These are phyloP conservation scores for Ophiostoma piceae DNA, from an alignment of 2,329 filamentous ascomycete species.

Conservation along the genomic window DNA sequence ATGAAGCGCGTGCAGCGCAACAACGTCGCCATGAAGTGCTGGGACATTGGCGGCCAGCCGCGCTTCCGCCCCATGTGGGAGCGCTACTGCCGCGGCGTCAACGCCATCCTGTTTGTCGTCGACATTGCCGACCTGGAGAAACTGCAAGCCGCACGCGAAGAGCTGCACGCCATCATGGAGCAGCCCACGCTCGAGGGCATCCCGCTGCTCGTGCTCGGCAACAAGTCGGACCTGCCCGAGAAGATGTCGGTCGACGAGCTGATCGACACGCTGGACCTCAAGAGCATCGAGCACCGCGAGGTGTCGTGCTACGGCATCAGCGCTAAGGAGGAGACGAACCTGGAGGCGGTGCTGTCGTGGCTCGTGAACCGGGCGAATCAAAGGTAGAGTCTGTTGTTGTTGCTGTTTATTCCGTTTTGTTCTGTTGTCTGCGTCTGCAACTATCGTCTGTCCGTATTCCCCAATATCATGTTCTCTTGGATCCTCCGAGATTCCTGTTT, in stretches of 20 bases:
- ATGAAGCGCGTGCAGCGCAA: conserved; percentile 98
- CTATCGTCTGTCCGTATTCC: background rate
- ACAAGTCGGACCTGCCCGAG: conserved; percentile 92
- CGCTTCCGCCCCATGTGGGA: conserved; percentile 99
- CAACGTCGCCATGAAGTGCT: conserved; percentile 97
- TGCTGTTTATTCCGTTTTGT: background rate
- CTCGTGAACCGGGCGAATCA: conserved; percentile 76
- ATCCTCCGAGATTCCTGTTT: background rate
- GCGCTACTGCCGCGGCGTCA: conserved; percentile 93
- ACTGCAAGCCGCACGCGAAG: conserved; percentile 80
- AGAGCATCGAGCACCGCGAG: conserved; percentile 82
- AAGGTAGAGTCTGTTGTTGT: conserved; percentile 42
- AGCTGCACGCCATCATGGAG: conserved; percentile 82
- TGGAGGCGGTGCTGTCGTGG: conserved; percentile 95
- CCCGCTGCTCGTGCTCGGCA: conserved; percentile 86
- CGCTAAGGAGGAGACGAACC: conserved; percentile 96
- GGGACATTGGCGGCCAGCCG: conserved; percentile 96
- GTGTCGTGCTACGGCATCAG: conserved; percentile 99
- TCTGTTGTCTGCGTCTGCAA: background rate
- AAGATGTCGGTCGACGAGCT: conserved; percentile 91
- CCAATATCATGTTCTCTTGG: conserved; percentile 6
- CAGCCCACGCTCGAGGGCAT: conserved; percentile 83
- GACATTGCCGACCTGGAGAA: conserved; percentile 83
- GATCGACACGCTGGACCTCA: conserved; percentile 87
- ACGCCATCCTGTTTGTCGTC: conserved; percentile 97